phyloP scores from a whole-genome alignment of 2,329 filamentous ascomycete species.

The Capronia epimyces region DNA sequence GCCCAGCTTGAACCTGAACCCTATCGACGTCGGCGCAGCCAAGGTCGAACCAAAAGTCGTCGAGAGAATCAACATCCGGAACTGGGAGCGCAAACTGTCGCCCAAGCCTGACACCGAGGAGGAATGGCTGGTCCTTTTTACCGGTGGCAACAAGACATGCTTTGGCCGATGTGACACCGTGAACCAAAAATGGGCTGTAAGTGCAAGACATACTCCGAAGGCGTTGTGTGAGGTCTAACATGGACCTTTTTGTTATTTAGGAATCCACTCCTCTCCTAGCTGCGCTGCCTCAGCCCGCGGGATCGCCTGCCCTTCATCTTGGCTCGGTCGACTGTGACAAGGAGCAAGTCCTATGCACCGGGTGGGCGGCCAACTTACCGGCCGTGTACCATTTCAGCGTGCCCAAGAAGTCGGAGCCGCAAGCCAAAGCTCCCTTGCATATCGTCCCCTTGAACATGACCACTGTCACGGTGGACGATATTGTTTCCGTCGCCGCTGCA shows the following conservation, averaged over 20 bases:
- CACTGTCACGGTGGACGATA: conserved; percentile 51
- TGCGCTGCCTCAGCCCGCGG: conserved; percentile 33
- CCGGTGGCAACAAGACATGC: conserved; percentile 61
- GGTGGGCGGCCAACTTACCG: conserved; percentile 54
- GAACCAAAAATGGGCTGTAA: conserved; percentile 50
- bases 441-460: conserved; percentile 54
- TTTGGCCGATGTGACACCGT: conserved; percentile 53
- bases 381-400: conserved; percentile 54
- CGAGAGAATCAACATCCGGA: conserved; percentile 50
- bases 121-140: conserved; percentile 56
- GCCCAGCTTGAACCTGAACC: too few species aligned
- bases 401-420: conserved; percentile 51
- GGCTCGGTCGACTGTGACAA: conserved; percentile 56
- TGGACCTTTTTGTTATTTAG: conserved; percentile 34
- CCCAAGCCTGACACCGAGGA: conserved; percentile 43
- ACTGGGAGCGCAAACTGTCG: conserved; percentile 52
- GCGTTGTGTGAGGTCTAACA: background rate
- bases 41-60: conserved; percentile 49
- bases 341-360: conserved; percentile 55
- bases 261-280: conserved; percentile 51
- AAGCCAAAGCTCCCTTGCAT: conserved; percentile 49
- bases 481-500: conserved; percentile 51
- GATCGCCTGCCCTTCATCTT: conserved; percentile 52
- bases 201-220: conserved; percentile 25
- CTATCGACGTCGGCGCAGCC: conserved; percentile 41